These are phyloP conservation scores for Fusarium xylarioides DNA, from an alignment of 2,329 filamentous ascomycete species.

Conservation along the genomic window DNA sequence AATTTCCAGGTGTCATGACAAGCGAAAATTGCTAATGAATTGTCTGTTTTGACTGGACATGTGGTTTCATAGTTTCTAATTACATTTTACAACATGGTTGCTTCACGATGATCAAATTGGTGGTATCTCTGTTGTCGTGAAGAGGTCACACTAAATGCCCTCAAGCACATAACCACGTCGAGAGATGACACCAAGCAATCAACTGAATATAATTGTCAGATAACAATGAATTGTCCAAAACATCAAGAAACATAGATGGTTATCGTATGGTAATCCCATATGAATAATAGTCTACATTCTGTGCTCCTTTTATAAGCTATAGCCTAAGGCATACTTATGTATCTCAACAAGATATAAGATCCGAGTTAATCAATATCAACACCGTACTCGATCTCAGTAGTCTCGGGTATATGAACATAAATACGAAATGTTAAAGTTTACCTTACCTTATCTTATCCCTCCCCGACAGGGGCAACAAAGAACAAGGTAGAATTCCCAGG, in stretches of 20 bases:
- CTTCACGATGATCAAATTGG: too few relatives aligned
- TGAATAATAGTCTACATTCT: not conserved
- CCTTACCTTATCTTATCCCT: not conserved
- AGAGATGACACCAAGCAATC: rapidly evolving
- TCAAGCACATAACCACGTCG: not conserved
- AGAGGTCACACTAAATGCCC: too few relatives aligned
- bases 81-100: rapidly evolving
- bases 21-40: not conserved
- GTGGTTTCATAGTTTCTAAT: rapidly evolving
- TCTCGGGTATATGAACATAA: not conserved
- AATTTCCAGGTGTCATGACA: not conserved
- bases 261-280: not conserved
- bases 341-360: not conserved
- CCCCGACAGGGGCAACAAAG: constrained; percentile 8
- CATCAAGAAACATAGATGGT: not conserved
- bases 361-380: not conserved
- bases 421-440: constrained; percentile 3
- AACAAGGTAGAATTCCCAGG: not conserved
- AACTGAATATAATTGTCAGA: not conserved
- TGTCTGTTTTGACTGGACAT: not conserved
- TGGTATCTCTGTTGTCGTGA: too few relatives aligned
- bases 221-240: not conserved
- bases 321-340: not conserved
- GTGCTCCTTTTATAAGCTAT: not conserved
- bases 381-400: not conserved